Evolutionary conservation across 495 filamentous ascomycete genomes (phyloP).

Genomic region (Aspergillus ostianus): DNA sequence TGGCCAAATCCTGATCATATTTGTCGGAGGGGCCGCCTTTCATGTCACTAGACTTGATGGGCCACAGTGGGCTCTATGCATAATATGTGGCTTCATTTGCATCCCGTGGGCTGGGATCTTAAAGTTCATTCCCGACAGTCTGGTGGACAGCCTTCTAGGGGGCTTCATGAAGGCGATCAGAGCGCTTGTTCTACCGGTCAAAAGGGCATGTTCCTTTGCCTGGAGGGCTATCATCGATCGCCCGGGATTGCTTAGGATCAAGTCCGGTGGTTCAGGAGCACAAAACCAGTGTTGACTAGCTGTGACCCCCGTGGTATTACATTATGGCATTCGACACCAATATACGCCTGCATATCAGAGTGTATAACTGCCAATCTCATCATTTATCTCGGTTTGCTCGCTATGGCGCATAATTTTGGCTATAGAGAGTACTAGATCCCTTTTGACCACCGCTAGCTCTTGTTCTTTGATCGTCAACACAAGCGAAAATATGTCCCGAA

Average conservation of each 20-base stretch:
- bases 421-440: too few relatives aligned
- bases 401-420: too few relatives aligned
- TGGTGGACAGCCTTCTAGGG: conserved; percentile 51
- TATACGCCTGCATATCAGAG: too few relatives aligned
- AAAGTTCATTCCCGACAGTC: conserved; percentile 47
- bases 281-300: not conserved
- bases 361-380: too few relatives aligned
- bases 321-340: too few relatives aligned
- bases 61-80: conserved; percentile 72
- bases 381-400: too few relatives aligned
- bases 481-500: too few relatives aligned
- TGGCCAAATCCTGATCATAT: conserved; percentile 78
- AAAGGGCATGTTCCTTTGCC: not conserved
- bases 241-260: not conserved
- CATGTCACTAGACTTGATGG: conserved; percentile 64
- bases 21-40: conserved; percentile 72
- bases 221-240: not conserved
- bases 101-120: conserved; percentile 26
- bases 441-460: too few relatives aligned
- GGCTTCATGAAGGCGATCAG: conserved; percentile 30
- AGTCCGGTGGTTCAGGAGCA: not conserved
- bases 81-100: conserved; percentile 56
- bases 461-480: too few relatives aligned
- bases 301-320: not conserved
- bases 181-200: not conserved